Percentiles rank a stretch among this genome's conserved stretches.
Evolutionary conservation across 371 early-diverging fungal genomes (phyloP).

Genomic region (Smittium culicis): DNA sequence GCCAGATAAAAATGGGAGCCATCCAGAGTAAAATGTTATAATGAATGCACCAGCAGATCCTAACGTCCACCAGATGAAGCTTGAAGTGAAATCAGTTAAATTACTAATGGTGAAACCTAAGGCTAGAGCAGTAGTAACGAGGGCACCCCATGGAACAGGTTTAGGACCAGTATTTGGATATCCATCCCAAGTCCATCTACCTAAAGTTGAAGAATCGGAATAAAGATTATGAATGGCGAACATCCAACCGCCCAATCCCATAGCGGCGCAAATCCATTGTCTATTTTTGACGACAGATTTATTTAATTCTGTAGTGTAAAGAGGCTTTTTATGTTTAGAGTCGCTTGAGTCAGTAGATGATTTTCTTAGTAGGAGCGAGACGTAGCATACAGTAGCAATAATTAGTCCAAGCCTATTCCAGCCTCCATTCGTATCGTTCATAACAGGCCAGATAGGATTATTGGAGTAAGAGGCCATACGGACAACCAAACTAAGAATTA

Average conservation of each 20-base stretch:
- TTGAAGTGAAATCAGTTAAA: conserved; percentile 36
- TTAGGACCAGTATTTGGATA: conserved; percentile 60
- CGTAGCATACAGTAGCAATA: conserved; percentile 42
- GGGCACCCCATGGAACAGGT: conserved; percentile 59
- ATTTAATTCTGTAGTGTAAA: background rate
- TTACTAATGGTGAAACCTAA: conserved; percentile 41
- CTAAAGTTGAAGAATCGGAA: conserved; percentile 55
- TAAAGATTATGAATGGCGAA: conserved; percentile 61
- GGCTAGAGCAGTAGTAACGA: conserved; percentile 44
- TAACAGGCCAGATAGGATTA: conserved; percentile 69
- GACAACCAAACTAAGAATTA: conserved; percentile 48
- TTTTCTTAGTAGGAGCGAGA: conserved; percentile 40
- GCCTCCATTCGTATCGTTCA: conserved; percentile 55
- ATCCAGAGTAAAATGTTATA: conserved; percentile 39
- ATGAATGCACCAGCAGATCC: conserved; percentile 42
- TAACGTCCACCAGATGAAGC: conserved; percentile 42
- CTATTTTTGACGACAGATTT: conserved; percentile 7
- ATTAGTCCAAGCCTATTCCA: conserved; percentile 47
- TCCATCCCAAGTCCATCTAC: conserved; percentile 61
- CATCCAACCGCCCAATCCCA: conserved; percentile 49
- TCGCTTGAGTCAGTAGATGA: conserved; percentile 10
- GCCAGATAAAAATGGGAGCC: conserved; percentile 50
- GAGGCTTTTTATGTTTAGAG: conserved; percentile 16
- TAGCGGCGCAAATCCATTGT: conserved; percentile 38
- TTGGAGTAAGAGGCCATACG: conserved; percentile 62